A percentile compares a stretch with the other conserved stretches of the same genome.
These are phyloP conservation scores for Ilyonectria sp. DNA, from an alignment of 2,329 filamentous ascomycete genomes.

Conservation along the genomic window DNA sequence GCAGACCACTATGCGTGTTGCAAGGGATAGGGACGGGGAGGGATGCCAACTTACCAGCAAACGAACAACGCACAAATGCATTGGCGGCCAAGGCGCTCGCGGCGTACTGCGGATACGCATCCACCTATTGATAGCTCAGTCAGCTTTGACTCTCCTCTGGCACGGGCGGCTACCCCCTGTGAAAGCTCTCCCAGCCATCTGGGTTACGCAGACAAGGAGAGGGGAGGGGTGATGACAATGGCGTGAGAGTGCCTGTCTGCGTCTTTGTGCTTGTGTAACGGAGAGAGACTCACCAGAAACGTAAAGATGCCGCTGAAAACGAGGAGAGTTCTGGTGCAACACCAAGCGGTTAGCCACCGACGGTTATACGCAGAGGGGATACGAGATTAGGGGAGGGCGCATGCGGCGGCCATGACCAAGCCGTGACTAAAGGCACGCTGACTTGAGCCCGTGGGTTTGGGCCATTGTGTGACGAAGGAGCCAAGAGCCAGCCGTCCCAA, in stretches of 20 bases:
- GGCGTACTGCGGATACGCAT: conserved; percentile 83
- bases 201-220: conserved; percentile 32
- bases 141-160: conserved; percentile 39
- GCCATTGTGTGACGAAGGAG: conserved; percentile 30
- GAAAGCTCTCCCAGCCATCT: conserved; percentile 31
- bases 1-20: not conserved
- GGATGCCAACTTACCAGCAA: conserved; percentile 70
- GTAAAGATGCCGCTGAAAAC: conserved; percentile 90
- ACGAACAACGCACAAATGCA: conserved; percentile 82
- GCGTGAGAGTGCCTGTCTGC: conserved; percentile 31
- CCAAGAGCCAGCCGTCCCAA: conserved; percentile 1
- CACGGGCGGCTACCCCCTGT: conserved; percentile 33
- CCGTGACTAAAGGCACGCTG: conserved; percentile 47
- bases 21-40: not conserved
- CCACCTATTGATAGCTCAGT: conserved; percentile 64
- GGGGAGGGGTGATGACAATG: conserved; percentile 12
- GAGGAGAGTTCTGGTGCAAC: conserved; percentile 74
- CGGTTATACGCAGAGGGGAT: conserved; percentile 35
- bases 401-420: conserved; percentile 50
- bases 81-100: conserved; percentile 88
- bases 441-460: conserved; percentile 28
- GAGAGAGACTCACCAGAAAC: conserved; percentile 76
- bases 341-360: conserved; percentile 47
- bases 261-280: conserved; percentile 4
- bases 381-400: conserved; percentile 39